Evolutionary conservation across 768 basidiomycete species (phyloP).

Genomic region (Lactarius deliciosus): DNA sequence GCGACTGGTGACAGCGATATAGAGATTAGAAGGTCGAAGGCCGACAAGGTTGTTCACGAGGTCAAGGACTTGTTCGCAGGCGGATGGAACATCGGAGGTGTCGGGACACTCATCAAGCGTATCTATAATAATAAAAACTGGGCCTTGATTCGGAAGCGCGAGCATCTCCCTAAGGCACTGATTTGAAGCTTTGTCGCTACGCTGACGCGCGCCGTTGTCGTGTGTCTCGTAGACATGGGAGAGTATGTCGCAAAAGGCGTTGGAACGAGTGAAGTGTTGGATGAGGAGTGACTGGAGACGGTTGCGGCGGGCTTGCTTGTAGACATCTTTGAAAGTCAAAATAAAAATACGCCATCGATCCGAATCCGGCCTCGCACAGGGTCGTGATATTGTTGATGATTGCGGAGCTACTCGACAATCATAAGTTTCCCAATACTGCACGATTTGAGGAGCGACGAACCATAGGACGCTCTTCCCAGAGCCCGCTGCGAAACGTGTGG

Average conservation of each 20-base stretch:
- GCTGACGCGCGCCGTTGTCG: background rate
- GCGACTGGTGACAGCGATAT: background rate
- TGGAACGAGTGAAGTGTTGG: background rate
- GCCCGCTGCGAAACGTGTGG: too few relatives aligned
- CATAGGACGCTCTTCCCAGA: too few relatives aligned
- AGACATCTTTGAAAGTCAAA: background rate
- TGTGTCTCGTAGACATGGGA: background rate
- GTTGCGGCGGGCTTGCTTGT: background rate
- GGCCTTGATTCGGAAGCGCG: background rate
- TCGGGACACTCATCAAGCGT: slow-evolving; percentile 1
- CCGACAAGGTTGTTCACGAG: background rate
- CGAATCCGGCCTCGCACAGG: background rate
- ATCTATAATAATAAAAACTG: background rate
- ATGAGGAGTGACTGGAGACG: background rate
- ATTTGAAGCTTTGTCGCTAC: background rate
- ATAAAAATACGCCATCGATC: background rate
- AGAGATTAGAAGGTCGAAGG: background rate
- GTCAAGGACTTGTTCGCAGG: background rate
- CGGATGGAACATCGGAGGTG: background rate
- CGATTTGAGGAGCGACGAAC: background rate
- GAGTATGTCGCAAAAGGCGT: background rate
- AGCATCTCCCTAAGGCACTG: background rate
- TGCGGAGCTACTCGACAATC: background rate
- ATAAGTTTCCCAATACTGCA: background rate
- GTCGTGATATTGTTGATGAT: background rate